phyloP scores from a whole-genome alignment of 495 filamentous ascomycete species.

The Penicillium salamii region DNA sequence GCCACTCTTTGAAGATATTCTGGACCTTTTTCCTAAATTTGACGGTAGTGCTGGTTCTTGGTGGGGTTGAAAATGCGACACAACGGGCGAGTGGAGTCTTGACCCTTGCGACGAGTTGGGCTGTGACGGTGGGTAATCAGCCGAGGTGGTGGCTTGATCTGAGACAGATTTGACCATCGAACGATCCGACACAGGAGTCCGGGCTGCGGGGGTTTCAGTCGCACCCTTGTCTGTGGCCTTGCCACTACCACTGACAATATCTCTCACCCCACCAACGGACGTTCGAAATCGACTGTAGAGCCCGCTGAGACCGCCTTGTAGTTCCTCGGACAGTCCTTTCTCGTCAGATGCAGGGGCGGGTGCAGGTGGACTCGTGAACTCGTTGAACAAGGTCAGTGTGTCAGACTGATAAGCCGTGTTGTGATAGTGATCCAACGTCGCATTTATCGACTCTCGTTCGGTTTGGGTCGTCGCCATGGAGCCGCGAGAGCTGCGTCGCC shows the following conservation, averaged over 20 bases:
- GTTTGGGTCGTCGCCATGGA: slow-evolving; percentile 58
- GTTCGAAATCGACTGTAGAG: slow-evolving; percentile 79
- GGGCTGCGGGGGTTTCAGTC: slow-evolving; percentile 21
- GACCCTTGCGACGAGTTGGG: slow-evolving; percentile 36
- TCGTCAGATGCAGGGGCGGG: slow-evolving; percentile 55
- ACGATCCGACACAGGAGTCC: slow-evolving; percentile 27
- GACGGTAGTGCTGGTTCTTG: slow-evolving; percentile 37
- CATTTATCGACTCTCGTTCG: slow-evolving; percentile 68
- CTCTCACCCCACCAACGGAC: slow-evolving; percentile 69
- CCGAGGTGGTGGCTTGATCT: slow-evolving; percentile 18
- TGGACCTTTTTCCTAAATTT: slow-evolving; percentile 46
- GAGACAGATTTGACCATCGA: slow-evolving; percentile 26
- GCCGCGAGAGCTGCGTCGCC: slow-evolving; percentile 56
- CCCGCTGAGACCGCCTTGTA: slow-evolving; percentile 81
- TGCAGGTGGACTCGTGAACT: slow-evolving; percentile 57
- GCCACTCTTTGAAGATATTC: slow-evolving; percentile 53
- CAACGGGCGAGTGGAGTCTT: slow-evolving; percentile 41
- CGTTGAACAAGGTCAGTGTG: slow-evolving; percentile 82
- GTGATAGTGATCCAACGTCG: slow-evolving; percentile 82
- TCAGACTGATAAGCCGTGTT: slow-evolving; percentile 75
- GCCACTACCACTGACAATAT: slow-evolving; percentile 45
- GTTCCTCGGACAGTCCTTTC: slow-evolving; percentile 65
- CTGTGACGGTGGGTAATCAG: slow-evolving; percentile 27
- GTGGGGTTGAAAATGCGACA: slow-evolving; percentile 26
- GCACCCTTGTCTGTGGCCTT: slow-evolving; percentile 36